Percentiles rank a stretch among this genome's conserved stretches.
phyloP scores from a whole-genome alignment of 371 early-diverging fungal genomes.

The Catenaria anguillulae region DNA sequence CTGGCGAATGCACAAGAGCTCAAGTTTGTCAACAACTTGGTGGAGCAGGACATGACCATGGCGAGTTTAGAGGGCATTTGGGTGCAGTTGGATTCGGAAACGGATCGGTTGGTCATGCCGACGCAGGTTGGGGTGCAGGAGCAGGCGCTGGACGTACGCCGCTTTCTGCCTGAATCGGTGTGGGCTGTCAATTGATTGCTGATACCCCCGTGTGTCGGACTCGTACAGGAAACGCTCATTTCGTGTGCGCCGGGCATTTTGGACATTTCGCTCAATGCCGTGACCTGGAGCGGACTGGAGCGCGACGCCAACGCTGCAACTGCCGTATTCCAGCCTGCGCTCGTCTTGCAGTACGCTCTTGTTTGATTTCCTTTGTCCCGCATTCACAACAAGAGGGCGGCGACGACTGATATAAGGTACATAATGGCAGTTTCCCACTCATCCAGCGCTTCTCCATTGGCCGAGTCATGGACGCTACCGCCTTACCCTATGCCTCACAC shows the following conservation, averaged over 20 bases:
- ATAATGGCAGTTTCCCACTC: conserved; percentile 3
- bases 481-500: conserved; percentile 3
- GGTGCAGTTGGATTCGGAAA: conserved; percentile 9
- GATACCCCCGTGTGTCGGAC: too few species aligned
- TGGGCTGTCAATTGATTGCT: too few species aligned
- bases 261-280: background rate
- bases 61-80: conserved; percentile 8
- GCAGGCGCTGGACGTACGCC: background rate
- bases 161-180: too few species aligned
- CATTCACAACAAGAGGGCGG: too few species aligned
- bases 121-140: background rate
- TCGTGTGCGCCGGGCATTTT: conserved; percentile 9
- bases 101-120: conserved; percentile 10
- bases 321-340: background rate
- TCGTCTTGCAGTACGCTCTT: background rate
- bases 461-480: conserved; percentile 6
- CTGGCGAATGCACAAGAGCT: background rate
- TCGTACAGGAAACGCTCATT: conserved; percentile 12
- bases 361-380: too few species aligned
- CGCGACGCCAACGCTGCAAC: conserved; percentile 4
- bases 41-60: conserved; percentile 1
- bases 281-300: conserved; percentile 9
- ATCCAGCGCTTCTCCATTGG: conserved; percentile 9
- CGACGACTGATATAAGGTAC: background rate
- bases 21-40: background rate